These are phyloP conservation scores for Gamsiella multidivaricata DNA, from an alignment of 192 early-diverging fungal species.

Conservation along the genomic window DNA sequence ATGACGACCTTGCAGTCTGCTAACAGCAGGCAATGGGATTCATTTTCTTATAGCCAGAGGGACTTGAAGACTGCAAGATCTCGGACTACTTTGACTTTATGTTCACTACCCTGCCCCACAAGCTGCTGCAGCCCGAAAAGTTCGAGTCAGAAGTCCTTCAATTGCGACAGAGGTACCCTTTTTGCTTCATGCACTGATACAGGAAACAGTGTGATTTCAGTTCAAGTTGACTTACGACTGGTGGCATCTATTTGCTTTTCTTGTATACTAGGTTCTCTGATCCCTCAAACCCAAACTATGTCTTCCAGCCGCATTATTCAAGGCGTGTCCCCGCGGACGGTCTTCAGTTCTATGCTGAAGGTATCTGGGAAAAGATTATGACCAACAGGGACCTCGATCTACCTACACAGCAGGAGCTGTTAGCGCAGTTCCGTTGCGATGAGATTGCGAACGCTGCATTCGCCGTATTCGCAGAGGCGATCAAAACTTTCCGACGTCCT, in stretches of 20 bases:
- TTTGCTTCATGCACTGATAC: too few species aligned
- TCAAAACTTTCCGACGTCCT: constrained; percentile 69
- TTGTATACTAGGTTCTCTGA: constrained; percentile 71
- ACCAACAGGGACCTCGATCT: constrained; percentile 96
- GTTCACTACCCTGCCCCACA: constrained; percentile 92
- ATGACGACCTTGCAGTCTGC: too few species aligned
- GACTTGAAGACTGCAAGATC: constrained; percentile 77
- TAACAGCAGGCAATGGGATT: background rate
- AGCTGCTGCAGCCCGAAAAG: constrained; percentile 79
- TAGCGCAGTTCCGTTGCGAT: constrained; percentile 99
- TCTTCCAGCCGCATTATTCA: constrained; percentile 86
- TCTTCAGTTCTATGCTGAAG: constrained; percentile 88
- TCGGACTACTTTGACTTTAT: constrained; percentile 91
- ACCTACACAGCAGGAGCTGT: constrained; percentile 96
- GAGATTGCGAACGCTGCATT: constrained; percentile 88
- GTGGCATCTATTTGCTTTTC: background rate
- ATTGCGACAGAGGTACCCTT: constrained; percentile 69
- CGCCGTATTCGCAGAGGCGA: constrained; percentile 68
- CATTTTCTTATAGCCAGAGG: constrained; percentile 69
- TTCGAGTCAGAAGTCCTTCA: constrained; percentile 78
- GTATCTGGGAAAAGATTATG: constrained; percentile 91
- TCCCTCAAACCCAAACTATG: constrained; percentile 72
- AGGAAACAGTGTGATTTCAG: too few species aligned
- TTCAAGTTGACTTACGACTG: too few species aligned
- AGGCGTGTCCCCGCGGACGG: constrained; percentile 97